Base-by-base conservation (phyloP, 768 basidiomycete species). In the Serendipita sp. region DNA sequence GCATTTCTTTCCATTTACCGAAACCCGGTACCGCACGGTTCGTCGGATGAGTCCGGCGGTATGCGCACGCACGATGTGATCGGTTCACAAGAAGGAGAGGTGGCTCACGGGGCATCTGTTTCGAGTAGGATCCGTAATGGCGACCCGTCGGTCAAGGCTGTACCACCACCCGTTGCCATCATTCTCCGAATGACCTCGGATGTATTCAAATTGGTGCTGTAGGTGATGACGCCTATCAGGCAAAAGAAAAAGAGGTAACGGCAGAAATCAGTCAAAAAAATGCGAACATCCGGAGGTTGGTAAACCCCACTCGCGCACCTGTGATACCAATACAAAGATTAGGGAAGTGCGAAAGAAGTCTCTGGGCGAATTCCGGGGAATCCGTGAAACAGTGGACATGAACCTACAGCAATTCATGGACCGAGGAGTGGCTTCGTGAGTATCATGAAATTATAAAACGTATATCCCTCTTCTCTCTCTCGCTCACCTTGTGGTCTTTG, bases 331-430 rank as follows among this genome's bases (percentile, higher is more conserved):
- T 89, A 71, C 81, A 86, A 13, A 91, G 80, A 71, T 91, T 89
- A 0, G 87, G 83, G 72, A 91, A 93, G 68, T 89, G 81, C 15
- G 80, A 81, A 1, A 92, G 76, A 15, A 94, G 77, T 2, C 85
- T 79, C 44, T 76, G 77, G 0, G 85, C 91, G 68, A 91, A 85
- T 18, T 77, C 83, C 0, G 88, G 88, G 0, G 85, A 77, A 71
- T 92, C 90, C 1, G 90, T 91, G 73, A 88, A 93, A 71, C 91
- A 94, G 68, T 93, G 91, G 3, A 94, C 78, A 69, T 93, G 91
- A 34, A 93, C 85, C 85, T 89, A 66, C n/a, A 23, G 41, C 0
- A 41, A 41, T 41, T 41, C 41, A 41, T 41, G 41, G 13, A 13
- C n/a, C 18, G 18, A 16, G 48, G 32, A 52, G 32, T 1, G 32